Evolutionary conservation across 1,139 yeast genomes (phyloP), one percentile per base, ranked within the genome.

Genomic region (Nakaseomyces glabratus): DNA sequence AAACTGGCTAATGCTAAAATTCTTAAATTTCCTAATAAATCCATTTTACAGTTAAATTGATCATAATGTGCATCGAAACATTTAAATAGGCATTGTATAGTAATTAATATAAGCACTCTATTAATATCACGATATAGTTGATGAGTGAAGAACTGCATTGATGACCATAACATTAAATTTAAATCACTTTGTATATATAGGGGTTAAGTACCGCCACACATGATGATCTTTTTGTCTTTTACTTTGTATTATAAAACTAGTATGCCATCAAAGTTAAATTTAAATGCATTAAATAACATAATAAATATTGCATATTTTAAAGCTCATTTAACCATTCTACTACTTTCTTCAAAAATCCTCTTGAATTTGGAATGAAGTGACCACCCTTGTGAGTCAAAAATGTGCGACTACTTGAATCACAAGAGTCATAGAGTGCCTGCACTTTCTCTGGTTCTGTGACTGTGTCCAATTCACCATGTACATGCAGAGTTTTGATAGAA

Each of bases 401-500:
- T 3, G 68, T 67, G 28, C 72, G 57, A 4, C 71, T 65, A 2
- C 57, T 61, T 4, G 60, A 63, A 32, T 62, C 62, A 45, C 79
- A 73, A 1, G 66, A 58, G 8, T 82, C 70, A 47, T 66, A 76
- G 26, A 88, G 61, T 1, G 65, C 60, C 59, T 72, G 61, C 0
- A 80, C 69, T 41, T 93, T 66, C 32, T 71, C 78, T 34, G 81
- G 86, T n/a, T 79, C 74, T 2, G 88, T 90, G 11, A 90, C 79
- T 0, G 96, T 84, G 52, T 90, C 98, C 26, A 86, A 61, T 37
- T 88, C 88, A 6, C 97, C 97, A 36, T 77, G 61, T 0, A 90
- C 78, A 54, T 86, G 95, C 36, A 90, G 61, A 1, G 80, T 65
- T 4, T 82, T 82, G 2, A 77, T 55, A 10, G 62, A 57, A 34